A percentile compares a stretch with the other conserved stretches of the same genome.
phyloP scores from a whole-genome alignment of 2,329 filamentous ascomycete genomes.

The Diaporthe humulicola region DNA sequence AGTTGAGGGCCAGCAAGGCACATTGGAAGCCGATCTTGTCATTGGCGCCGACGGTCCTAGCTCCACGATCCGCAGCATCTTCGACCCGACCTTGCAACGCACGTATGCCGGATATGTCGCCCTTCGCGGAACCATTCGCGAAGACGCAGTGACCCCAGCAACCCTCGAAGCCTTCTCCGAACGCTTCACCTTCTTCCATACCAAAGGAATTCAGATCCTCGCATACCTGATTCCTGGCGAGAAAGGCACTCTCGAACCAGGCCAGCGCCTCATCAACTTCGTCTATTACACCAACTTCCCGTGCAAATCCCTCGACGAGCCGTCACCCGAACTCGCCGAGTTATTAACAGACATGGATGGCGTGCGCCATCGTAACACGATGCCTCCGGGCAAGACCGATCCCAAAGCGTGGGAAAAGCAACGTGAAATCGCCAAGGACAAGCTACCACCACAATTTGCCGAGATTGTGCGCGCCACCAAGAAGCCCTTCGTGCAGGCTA shows the following conservation, averaged over 20 bases:
- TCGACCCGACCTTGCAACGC: constrained; percentile 48
- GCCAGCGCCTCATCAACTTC: constrained; percentile 58
- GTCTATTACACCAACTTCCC: constrained; percentile 60
- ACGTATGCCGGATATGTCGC: constrained; percentile 57
- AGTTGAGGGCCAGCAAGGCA: constrained; percentile 49
- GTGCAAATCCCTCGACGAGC: constrained; percentile 39
- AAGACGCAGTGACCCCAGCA: constrained; percentile 52
- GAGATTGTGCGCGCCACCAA: constrained; percentile 55
- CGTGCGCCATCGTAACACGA: constrained; percentile 50
- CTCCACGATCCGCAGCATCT: constrained; percentile 53
- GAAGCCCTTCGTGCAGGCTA: constrained; percentile 57
- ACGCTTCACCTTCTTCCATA: constrained; percentile 57
- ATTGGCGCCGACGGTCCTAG: constrained; percentile 59
- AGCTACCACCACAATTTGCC: constrained; percentile 54
- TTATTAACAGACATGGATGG: constrained; percentile 53
- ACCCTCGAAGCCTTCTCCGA: constrained; percentile 51
- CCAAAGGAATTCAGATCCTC: constrained; percentile 54
- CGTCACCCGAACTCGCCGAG: constrained; percentile 48
- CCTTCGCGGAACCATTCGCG: constrained; percentile 56
- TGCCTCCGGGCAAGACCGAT: constrained; percentile 52
- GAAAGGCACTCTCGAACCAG: constrained; percentile 53
- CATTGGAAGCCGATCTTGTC: constrained; percentile 52
- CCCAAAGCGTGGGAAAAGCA: constrained; percentile 52
- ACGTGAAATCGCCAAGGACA: constrained; percentile 47
- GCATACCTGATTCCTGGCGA: constrained; percentile 57